Conservation (phyloP, 1,284 basidiomycete species). For the Ceratobasidium sp. region DNA sequence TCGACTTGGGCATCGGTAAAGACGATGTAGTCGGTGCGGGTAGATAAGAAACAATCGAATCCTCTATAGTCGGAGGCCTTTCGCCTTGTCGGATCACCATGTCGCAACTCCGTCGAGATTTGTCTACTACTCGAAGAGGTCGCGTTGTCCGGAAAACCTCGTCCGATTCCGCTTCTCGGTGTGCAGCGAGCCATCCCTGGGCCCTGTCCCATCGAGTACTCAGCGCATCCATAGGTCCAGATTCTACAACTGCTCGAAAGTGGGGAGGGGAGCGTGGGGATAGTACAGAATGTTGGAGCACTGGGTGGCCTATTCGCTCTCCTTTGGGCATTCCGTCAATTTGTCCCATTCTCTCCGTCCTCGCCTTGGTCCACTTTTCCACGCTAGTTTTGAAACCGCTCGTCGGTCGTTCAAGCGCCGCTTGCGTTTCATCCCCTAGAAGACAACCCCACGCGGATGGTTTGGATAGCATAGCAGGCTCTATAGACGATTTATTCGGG, state of each 20-base stretch:
- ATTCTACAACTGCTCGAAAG: not conserved
- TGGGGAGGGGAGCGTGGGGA: not conserved
- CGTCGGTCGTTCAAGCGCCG: not conserved
- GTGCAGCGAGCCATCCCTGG: not conserved
- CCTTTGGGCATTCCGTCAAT: conserved; percentile 12
- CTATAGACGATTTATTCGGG: not conserved
- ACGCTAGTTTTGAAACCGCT: not conserved
- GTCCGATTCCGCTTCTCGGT: not conserved
- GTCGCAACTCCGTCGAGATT: not conserved
- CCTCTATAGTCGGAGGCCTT: no score
- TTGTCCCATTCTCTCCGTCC: not conserved
- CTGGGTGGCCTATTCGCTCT: no score
- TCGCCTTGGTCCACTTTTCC: not conserved
- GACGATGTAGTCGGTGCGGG: no score
- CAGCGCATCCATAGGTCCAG: not conserved
- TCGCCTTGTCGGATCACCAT: not conserved
- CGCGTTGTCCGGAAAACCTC: not conserved
- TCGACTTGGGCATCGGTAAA: no score
- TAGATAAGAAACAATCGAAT: no score
- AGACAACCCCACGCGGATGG: not conserved
- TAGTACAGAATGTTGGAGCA: no score
- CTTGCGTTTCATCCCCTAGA: not conserved
- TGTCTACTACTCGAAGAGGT: not conserved
- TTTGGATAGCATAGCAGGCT: not conserved
- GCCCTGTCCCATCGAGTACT: not conserved